Evolutionary conservation across 2,329 filamentous ascomycete species (phyloP).

Genomic region (Ambrosiella xylebori): DNA sequence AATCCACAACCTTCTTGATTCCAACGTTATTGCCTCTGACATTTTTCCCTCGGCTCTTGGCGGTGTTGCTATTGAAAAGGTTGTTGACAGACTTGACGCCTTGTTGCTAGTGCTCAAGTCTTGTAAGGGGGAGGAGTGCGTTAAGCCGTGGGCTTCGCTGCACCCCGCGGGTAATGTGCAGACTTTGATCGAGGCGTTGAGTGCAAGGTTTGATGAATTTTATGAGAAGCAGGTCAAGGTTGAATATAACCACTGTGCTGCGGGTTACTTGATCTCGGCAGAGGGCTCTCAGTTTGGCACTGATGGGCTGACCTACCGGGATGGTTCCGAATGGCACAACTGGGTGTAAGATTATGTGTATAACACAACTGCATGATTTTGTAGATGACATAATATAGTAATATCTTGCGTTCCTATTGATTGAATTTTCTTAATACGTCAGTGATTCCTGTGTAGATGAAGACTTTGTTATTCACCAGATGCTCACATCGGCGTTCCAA

Average conservation of each 20-base stretch:
- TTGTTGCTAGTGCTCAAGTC: conserved; percentile 43
- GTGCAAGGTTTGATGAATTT: conserved; percentile 30
- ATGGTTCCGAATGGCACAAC: conserved; percentile 17
- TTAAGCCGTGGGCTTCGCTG: conserved; percentile 36
- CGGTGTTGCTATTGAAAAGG: conserved; percentile 22
- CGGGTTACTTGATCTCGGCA: conserved; percentile 35
- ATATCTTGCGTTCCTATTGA: too few relatives aligned
- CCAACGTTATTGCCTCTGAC: conserved; percentile 1
- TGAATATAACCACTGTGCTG: conserved; percentile 33
- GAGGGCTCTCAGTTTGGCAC: conserved; percentile 33
- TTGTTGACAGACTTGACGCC: conserved; percentile 37
- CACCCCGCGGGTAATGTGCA: conserved; percentile 35
- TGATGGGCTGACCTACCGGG: conserved; percentile 16
- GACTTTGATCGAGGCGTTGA: conserved; percentile 33
- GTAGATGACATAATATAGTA: too few relatives aligned
- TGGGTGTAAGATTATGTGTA: conserved; percentile 15
- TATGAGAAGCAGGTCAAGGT: conserved; percentile 33
- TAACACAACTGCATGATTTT: too few relatives aligned
- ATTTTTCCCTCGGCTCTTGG: conserved; percentile 16
- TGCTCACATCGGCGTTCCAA: too few relatives aligned
- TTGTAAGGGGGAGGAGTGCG: conserved; percentile 35
- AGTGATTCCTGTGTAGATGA: too few relatives aligned
- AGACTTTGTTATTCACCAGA: too few relatives aligned
- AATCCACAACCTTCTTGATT: conserved; percentile 18
- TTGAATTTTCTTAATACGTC: too few relatives aligned